Evolutionary conservation across 441 rosid genomes (phyloP), one percentile per base, ranked within the genome.

Genomic region (Manihot esculenta): DNA sequence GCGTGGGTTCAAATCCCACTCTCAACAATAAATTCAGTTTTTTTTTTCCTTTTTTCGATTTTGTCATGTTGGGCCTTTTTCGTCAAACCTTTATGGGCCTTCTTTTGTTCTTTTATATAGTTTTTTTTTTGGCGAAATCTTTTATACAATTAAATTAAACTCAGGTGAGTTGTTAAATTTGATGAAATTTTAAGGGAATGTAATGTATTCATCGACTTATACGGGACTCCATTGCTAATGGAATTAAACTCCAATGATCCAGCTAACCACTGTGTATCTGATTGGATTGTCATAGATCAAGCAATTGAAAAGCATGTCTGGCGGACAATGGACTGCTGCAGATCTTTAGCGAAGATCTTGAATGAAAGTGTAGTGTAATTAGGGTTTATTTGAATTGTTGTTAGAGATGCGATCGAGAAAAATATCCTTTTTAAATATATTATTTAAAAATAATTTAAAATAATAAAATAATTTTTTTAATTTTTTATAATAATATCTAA

Each of bases 241-340:
- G 98, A 94, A 48, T 94, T 98, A 0, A 94, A 94, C 71, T 92
- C 97, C 2, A 97, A 94, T 79, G 97, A 92, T 62, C 98, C 99
- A 8, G 90, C 90, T 11, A 88, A 85, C 71, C 99, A 94, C 73
- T 83, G 91, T 62, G 72, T 87, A 74, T 77, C 56, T 7, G 92
- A 94, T 15, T 82, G 98, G 64, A 90, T 88, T 38, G 87, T 94
- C 6, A 81, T 91, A 20, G 97, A 96, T 0, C 93, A 90, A 77
- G 91, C 89, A 24, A 88, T 92, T 62, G 92, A 89, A 27, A 89
- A 81, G 82, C 99, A 92, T 80, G 86, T 97, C 8, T 78, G 90
- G 33, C 73, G 77, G 76, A n/a, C n/a, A n/a, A n/a, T 94, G 98
- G 99, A 88, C 86, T 75, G 85, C 86, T 68, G 96, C 97, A 14